Evolutionary conservation across 2,329 filamentous ascomycete species (phyloP).

Genomic region (Botryotinia narcissicola): DNA sequence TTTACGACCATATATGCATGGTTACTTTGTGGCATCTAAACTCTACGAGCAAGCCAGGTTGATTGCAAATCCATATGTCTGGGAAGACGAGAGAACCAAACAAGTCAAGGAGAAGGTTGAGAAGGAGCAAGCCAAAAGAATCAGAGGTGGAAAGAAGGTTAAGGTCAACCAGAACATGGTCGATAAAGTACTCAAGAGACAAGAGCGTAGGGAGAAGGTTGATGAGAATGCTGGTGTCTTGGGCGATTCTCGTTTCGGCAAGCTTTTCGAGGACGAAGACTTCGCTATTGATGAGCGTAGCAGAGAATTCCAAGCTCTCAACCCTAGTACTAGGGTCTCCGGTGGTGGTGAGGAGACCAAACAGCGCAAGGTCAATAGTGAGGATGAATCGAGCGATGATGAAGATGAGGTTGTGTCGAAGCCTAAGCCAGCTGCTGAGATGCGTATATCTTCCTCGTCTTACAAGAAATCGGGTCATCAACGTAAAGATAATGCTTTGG

Average conservation of each 20-base stretch:
- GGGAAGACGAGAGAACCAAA: constrained; percentile 88
- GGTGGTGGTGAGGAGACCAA: constrained; percentile 35
- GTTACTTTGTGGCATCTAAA: constrained; percentile 94
- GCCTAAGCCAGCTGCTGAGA: constrained; percentile 42
- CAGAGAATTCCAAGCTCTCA: constrained; percentile 81
- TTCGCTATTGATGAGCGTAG: constrained; percentile 89
- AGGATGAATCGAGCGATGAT: constrained; percentile 43
- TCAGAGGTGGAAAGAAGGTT: constrained; percentile 92
- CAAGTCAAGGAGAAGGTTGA: constrained; percentile 92
- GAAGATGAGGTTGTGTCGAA: constrained; percentile 42
- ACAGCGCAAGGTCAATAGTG: constrained; percentile 41
- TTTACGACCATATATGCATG: constrained; percentile 96
- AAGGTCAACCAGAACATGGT: constrained; percentile 89
- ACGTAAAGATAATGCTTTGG: constrained; percentile 54
- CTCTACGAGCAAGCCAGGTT: constrained; percentile 92
- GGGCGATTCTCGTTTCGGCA: constrained; percentile 80
- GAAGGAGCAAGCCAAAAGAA: constrained; percentile 92
- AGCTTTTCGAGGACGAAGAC: constrained; percentile 88
- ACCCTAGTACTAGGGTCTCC: constrained; percentile 68
- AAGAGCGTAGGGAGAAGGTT: constrained; percentile 57
- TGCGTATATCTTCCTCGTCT: constrained; percentile 68
- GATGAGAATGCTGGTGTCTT: constrained; percentile 66
- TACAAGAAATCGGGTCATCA: constrained; percentile 58
- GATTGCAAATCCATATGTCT: constrained; percentile 90
- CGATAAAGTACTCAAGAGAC: constrained; percentile 68